Evolutionary conservation across 148 eudicot genomes (phyloP).

Genomic region (Rheum nobile): DNA sequence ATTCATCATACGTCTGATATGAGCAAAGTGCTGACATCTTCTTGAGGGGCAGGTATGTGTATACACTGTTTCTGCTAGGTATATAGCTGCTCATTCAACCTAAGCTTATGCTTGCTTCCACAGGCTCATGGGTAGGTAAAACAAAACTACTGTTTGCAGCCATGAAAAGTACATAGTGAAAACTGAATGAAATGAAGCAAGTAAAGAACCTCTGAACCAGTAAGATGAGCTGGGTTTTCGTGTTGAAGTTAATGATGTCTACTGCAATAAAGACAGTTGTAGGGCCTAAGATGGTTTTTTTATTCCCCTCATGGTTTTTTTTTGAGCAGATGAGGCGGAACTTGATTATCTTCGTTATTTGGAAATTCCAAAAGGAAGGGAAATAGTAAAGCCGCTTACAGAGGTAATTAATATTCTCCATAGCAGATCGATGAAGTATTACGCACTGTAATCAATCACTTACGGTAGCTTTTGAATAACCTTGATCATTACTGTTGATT

Average conservation of each 20-base stretch:
- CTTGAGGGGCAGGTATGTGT: neutral
- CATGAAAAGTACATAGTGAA: neutral
- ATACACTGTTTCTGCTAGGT: neutral
- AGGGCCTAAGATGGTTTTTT: neutral
- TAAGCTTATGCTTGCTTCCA: neutral
- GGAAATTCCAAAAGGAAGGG: neutral
- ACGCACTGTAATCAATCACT: too few relatives aligned
- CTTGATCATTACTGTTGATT: neutral
- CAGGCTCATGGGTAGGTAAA: neutral
- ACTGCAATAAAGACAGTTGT: neutral
- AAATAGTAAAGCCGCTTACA: too few relatives aligned
- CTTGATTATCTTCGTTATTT: too few relatives aligned
- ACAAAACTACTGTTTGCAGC: neutral
- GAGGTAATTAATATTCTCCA: too few relatives aligned
- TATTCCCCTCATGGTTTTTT: too few relatives aligned
- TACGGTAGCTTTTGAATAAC: too few relatives aligned
- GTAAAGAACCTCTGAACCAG: neutral
- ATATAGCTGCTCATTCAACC: neutral
- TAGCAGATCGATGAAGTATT: too few relatives aligned
- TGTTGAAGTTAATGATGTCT: neutral
- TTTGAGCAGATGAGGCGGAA: too few relatives aligned
- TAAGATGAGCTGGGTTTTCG: neutral
- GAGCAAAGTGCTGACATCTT: neutral
- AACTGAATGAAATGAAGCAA: neutral
- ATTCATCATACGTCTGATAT: too few relatives aligned